Conservation (phyloP, 306 rosid species). For the Hippophae rhamnoides region DNA sequence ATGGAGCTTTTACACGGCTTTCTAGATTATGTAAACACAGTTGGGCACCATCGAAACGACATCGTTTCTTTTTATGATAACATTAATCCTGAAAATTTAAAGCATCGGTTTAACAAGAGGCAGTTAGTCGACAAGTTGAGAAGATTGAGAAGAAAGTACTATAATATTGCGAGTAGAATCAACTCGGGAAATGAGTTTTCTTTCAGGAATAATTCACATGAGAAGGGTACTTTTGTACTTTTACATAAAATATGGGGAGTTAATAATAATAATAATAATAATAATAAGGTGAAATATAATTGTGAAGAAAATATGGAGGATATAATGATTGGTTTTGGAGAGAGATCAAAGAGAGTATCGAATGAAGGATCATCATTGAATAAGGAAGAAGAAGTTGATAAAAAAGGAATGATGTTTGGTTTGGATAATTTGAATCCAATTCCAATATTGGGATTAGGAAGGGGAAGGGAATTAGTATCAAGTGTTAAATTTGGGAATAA, state of each 20-base stretch:
- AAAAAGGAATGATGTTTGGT: too few relatives aligned
- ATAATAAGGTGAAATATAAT: background rate
- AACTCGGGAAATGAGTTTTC: constrained; percentile 31
- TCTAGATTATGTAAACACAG: constrained; percentile 40
- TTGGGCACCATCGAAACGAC: constrained; percentile 25
- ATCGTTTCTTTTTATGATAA: constrained; percentile 37
- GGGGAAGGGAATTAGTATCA: background rate
- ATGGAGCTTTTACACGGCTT: constrained; percentile 59
- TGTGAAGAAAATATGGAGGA: background rate
- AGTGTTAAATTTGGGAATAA: constrained; percentile 16
- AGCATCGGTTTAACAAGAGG: constrained; percentile 48
- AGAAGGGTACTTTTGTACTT: constrained; percentile 56
- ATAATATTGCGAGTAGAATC: constrained; percentile 30
- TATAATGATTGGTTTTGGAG: background rate
- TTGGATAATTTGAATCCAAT: background rate
- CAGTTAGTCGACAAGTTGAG: constrained; percentile 69
- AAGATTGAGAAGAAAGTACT: constrained; percentile 65
- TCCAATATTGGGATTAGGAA: background rate
- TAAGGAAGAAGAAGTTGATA: too few relatives aligned
- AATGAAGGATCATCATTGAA: too few relatives aligned
- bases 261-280: too few relatives aligned
- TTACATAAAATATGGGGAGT: constrained; percentile 60
- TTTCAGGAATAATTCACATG: constrained; percentile 50
- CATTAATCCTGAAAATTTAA: constrained; percentile 46
- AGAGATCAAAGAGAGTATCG: too few relatives aligned